Base-by-base conservation (phyloP, 352 stramenopile genomes). In the Phytophthora quininea region DNA sequence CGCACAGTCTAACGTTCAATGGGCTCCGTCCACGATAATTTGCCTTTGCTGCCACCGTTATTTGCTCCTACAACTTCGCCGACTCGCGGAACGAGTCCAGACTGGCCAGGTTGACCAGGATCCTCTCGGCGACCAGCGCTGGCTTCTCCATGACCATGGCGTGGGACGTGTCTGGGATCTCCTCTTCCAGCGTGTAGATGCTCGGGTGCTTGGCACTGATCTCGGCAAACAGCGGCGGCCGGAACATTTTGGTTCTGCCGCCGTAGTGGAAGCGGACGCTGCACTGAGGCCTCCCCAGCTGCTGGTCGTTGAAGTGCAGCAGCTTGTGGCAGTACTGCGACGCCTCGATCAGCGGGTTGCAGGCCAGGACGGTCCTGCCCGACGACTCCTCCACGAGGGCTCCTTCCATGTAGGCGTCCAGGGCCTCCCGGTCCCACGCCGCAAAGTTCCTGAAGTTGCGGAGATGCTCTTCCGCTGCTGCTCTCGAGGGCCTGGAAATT, bases 101-200 rank as follows among this genome's bases (percentile, higher is more conserved):
- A 31, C 67, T 8, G 4, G 58, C 30, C 29, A 76, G 43, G 29
- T 54, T 67, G 11, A 57, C 50, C 2, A 76, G 8, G 10, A 87
- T 79, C 4, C 61, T 63, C 12, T 62, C 45, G 0, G 71, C 49
- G 4, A 67, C 74, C n/a, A 60, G 63, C 2, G 67, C 67, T 0
- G 72, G 67, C 19, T 80, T 76, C 42, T 85, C 76, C 48, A 82
- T 53, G 2, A 84, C 57, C 54, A 82, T 74, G 24, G 49, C 46
- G 40, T 84, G 76, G 1, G 67, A 76, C 35, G 62, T 68, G 48
- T 77, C 60, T 1, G 53, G 33, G 19, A 85, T 66, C 0, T 68
- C 46, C 9, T 63, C 52, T 6, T 35, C 58, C 19, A 82, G 31
- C 10, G 42, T 38, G 53, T 85, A 85, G 12, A 80, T 59, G 11